Conservation (phyloP, 306 rosid genomes). For the Prunus persica region Prunus_persica_NCBIv2 NC_034011.1:3994001-3994500, state of each 20-base stretch:
- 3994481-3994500: not conserved
- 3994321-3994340: constrained; percentile 95
- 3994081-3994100: constrained; percentile 67
- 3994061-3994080: constrained; percentile 77
- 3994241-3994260: constrained; percentile 93
- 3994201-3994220: constrained; percentile 32
- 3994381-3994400: constrained; percentile 64
- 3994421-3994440: too few relatives aligned
- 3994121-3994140: constrained; percentile 40
- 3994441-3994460: not conserved
- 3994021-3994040: constrained; percentile 59
- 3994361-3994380: constrained; percentile 88
- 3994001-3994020: constrained; percentile 69
- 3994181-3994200: not conserved
- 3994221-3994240: constrained; percentile 71
- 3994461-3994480: constrained; percentile 1
- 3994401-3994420: constrained; percentile 53
- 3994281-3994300: constrained; percentile 73
- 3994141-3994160: not conserved
- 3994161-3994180: not conserved
- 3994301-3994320: constrained; percentile 87
- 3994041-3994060: constrained; percentile 75
- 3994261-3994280: constrained; percentile 64
- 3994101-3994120: constrained; percentile 65
- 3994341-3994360: constrained; percentile 90